These are phyloP conservation scores for Trametes elegans DNA, from an alignment of 768 basidiomycete species.

Conservation along the genomic window DNA sequence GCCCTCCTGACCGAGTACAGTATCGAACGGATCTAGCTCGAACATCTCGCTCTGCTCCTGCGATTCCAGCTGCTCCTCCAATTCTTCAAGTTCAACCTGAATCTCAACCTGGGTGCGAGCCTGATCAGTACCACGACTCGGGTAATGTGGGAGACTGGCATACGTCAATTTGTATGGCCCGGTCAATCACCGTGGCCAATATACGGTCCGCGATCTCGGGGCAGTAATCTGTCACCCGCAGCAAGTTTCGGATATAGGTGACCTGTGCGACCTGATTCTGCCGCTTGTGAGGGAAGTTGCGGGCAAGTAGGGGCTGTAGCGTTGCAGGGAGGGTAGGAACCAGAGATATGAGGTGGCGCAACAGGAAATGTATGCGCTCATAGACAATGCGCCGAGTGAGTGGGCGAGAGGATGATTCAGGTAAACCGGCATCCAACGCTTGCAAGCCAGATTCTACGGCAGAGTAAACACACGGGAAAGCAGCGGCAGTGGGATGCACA, in stretches of 20 bases:
- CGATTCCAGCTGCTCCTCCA: constrained; percentile 62
- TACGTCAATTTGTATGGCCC: constrained; percentile 96
- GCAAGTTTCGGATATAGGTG: constrained; percentile 88
- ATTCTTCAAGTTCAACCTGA: constrained; percentile 90
- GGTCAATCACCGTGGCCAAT: constrained; percentile 83
- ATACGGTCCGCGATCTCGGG: constrained; percentile 84
- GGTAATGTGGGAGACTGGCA: constrained; percentile 29
- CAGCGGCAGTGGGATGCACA: constrained; percentile 32
- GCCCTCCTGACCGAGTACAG: constrained; percentile 73
- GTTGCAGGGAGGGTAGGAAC: constrained; percentile 91
- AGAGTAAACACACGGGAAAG: constrained; percentile 2
- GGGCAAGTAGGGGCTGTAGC: constrained; percentile 78
- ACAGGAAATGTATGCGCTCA: constrained; percentile 80
- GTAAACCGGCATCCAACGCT: constrained; percentile 52
- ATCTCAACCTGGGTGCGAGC: constrained; percentile 78
- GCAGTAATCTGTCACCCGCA: constrained; percentile 83
- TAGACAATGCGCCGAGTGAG: constrained; percentile 83
- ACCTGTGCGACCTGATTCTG: constrained; percentile 76
- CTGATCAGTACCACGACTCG: background rate
- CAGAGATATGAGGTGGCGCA: constrained; percentile 83
- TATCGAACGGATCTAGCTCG: constrained; percentile 84
- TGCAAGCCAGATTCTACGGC: constrained; percentile 70
- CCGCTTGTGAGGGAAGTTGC: constrained; percentile 91
- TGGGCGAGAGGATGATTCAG: constrained; percentile 65
- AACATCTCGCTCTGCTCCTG: constrained; percentile 58